Conservation (phyloP, 2,329 filamentous ascomycete species). For the Sporothrix euskadiensis region DNA sequence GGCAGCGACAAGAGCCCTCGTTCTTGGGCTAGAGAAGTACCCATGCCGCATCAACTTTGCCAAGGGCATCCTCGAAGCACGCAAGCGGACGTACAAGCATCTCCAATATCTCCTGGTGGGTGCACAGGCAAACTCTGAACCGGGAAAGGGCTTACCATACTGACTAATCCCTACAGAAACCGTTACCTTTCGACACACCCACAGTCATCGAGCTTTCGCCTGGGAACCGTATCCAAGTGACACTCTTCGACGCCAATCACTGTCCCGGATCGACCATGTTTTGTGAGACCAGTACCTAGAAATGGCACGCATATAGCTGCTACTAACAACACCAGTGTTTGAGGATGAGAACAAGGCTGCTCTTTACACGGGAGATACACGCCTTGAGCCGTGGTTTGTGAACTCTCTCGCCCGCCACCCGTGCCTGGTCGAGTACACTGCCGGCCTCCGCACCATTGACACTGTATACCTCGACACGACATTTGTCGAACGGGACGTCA, state of each 20-base stretch:
- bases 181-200: constrained; percentile 79
- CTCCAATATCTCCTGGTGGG: constrained; percentile 64
- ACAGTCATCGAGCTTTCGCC: constrained; percentile 73
- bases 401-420: constrained; percentile 71
- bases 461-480: constrained; percentile 90
- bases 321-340: constrained; percentile 55
- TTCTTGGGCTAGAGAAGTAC: constrained; percentile 77
- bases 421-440: constrained; percentile 70
- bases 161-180: constrained; percentile 53
- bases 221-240: constrained; percentile 70
- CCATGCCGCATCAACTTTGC: constrained; percentile 79
- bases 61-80: constrained; percentile 72
- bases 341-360: constrained; percentile 71
- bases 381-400: constrained; percentile 85
- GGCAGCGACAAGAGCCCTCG: constrained; percentile 74
- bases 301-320: not conserved
- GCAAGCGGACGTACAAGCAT: constrained; percentile 74
- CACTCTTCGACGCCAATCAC: constrained; percentile 87
- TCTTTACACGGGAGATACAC: constrained; percentile 85
- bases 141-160: not conserved
- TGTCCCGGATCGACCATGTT: constrained; percentile 93
- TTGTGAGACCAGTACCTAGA: constrained; percentile 44
- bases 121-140: not conserved
- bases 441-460: constrained; percentile 67
- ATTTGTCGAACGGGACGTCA: constrained; percentile 51